These are phyloP conservation scores for Coemansia umbellata DNA, from an alignment of 192 early-diverging fungal species.

Conservation along the genomic window DNA sequence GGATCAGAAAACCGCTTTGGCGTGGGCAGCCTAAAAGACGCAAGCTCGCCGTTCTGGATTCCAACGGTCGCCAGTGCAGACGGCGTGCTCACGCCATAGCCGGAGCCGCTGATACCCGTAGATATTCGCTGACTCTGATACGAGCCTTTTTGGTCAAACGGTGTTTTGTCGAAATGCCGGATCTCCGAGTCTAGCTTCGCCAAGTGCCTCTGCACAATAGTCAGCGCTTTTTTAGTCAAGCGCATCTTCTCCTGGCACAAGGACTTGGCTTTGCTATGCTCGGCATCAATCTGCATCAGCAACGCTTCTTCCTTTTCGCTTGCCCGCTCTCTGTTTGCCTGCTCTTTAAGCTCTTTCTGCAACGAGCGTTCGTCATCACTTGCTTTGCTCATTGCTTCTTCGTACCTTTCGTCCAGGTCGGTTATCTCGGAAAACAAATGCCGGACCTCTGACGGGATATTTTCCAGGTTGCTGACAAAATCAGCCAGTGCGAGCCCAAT, in stretches of 20 bases:
- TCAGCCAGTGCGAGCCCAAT: slow-evolving; percentile 46
- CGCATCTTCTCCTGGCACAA: slow-evolving; percentile 38
- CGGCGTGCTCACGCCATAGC: not conserved
- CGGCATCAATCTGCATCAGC: slow-evolving; percentile 12
- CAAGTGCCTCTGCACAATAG: slow-evolving; percentile 43
- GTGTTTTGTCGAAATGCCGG: slow-evolving; percentile 43
- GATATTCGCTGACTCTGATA: not conserved
- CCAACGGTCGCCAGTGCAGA: slow-evolving; percentile 12
- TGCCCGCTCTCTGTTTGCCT: slow-evolving; percentile 15
- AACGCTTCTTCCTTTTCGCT: slow-evolving; percentile 22
- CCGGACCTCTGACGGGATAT: slow-evolving; percentile 46
- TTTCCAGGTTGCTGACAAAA: slow-evolving; percentile 51
- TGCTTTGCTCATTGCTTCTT: slow-evolving; percentile 28
- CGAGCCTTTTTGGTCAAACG: not conserved
- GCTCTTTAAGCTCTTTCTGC: slow-evolving; percentile 24
- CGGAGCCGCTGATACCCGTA: not conserved
- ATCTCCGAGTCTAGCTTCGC: slow-evolving; percentile 42
- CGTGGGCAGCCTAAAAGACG: slow-evolving; percentile 16
- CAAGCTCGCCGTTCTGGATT: slow-evolving; percentile 40
- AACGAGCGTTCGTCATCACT: slow-evolving; percentile 19
- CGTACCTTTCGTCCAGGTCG: slow-evolving; percentile 43
- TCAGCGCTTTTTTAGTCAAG: slow-evolving; percentile 40
- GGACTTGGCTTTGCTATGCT: slow-evolving; percentile 17
- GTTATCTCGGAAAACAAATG: slow-evolving; percentile 46
- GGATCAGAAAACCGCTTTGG: slow-evolving; percentile 33